Evolutionary conservation across 306 rosid species (phyloP).

Genomic region (Rosa lucieae): DNA sequence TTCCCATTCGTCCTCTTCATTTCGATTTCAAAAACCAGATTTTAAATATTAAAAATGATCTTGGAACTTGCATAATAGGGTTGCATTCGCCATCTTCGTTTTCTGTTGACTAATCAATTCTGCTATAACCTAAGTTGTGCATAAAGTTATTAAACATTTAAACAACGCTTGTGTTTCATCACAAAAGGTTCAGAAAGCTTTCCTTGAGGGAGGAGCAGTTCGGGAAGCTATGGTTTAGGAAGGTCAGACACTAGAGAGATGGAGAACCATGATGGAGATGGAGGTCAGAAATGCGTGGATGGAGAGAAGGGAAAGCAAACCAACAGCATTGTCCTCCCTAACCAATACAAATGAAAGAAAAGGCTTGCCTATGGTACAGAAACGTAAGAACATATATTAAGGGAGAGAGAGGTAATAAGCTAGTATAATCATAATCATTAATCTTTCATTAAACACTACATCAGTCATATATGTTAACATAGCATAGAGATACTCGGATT

Average conservation of each 20-base stretch:
- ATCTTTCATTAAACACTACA: conserved; percentile 27
- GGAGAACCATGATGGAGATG: not conserved
- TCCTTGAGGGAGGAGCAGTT: not conserved
- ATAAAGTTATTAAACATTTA: not conserved
- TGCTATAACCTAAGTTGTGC: not conserved
- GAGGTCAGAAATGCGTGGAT: not conserved
- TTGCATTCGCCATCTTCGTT: not conserved
- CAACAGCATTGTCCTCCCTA: not conserved
- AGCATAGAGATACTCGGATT: conserved; percentile 9
- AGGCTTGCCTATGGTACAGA: not conserved
- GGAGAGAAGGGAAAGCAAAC: not conserved
- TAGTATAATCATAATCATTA: conserved; percentile 10
- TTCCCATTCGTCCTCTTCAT: not conserved
- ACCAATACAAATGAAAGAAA: not conserved
- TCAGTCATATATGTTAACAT: conserved; percentile 28
- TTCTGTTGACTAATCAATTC: not conserved
- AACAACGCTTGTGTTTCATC: not conserved
- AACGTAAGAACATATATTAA: not conserved
- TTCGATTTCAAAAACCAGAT: not conserved
- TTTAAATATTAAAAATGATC: not conserved
- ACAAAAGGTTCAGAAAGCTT: not conserved
- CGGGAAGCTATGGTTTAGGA: not conserved
- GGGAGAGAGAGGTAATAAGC: not conserved
- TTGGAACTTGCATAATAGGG: not conserved
- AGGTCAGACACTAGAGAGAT: not conserved